Conservation (phyloP, 805 yeast genomes). For the Teunomyces pallodes region DNA sequence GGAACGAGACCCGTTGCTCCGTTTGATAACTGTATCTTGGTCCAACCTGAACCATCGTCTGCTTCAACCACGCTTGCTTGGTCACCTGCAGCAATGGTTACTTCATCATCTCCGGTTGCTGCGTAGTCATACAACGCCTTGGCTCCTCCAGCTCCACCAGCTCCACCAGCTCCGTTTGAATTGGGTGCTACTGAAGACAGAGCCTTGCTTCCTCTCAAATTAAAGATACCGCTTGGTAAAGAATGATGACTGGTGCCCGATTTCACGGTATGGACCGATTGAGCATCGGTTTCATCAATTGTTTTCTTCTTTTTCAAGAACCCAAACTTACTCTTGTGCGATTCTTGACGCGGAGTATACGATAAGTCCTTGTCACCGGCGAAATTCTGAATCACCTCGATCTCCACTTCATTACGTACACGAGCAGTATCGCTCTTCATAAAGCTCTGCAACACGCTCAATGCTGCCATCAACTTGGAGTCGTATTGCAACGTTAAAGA, state of each 20-base stretch:
- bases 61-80: slow-evolving; percentile 51
- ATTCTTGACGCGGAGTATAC: slow-evolving; percentile 48
- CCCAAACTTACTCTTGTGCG: slow-evolving; percentile 58
- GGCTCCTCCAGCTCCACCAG: slow-evolving; percentile 20
- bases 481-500: slow-evolving; percentile 52
- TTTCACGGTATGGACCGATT: slow-evolving; percentile 34
- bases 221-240: slow-evolving; percentile 34
- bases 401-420: slow-evolving; percentile 77
- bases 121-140: slow-evolving; percentile 65
- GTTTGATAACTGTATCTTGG: slow-evolving; percentile 46
- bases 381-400: slow-evolving; percentile 84
- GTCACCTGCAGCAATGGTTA: slow-evolving; percentile 60
- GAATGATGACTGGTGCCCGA: slow-evolving; percentile 29
- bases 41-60: slow-evolving; percentile 96
- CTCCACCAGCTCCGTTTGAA: neutral
- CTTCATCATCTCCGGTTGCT: slow-evolving; percentile 75
- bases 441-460: slow-evolving; percentile 57
- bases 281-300: slow-evolving; percentile 19
- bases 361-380: slow-evolving; percentile 74
- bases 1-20: slow-evolving; percentile 79
- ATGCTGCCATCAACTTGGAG: slow-evolving; percentile 50
- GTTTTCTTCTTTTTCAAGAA: slow-evolving; percentile 39
- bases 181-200: slow-evolving; percentile 21
- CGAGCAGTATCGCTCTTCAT: slow-evolving; percentile 71
- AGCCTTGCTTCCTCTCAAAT: slow-evolving; percentile 30